Evolutionary conservation across 768 basidiomycete species (phyloP).

Genomic region (Pisolithus microcarpus): DNA sequence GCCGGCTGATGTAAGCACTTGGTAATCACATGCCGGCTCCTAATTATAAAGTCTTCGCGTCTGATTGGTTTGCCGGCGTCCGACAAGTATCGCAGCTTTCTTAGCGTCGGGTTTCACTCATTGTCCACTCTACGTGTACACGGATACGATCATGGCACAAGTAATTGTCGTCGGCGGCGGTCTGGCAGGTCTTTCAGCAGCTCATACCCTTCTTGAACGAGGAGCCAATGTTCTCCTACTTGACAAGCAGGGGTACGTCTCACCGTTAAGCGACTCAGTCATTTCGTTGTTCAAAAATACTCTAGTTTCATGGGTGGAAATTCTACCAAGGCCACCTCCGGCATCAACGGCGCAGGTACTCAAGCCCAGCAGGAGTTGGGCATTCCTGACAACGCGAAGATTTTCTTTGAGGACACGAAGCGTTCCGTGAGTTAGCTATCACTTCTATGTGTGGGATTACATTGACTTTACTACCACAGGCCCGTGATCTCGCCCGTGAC

Average conservation of each 20-base stretch:
- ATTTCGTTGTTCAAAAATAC: not conserved
- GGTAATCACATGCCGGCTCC: constrained; percentile 28
- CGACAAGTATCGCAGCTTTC: no score
- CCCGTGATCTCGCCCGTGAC: constrained; percentile 91
- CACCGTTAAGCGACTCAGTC: not conserved
- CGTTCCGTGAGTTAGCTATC: constrained; percentile 54
- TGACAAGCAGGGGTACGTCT: constrained; percentile 82
- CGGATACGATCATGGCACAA: constrained; percentile 35
- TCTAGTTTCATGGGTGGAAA: constrained; percentile 92
- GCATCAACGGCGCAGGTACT: constrained; percentile 96
- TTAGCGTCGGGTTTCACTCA: constrained; percentile 22
- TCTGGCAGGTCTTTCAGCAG: constrained; percentile 91
- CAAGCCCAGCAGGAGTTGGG: constrained; percentile 71
- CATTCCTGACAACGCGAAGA: constrained; percentile 84
- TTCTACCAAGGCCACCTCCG: constrained; percentile 94
- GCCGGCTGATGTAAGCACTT: constrained; percentile 2
- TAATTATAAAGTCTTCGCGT: constrained; percentile 7
- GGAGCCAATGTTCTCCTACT: constrained; percentile 93
- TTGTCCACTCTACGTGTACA: constrained; percentile 3
- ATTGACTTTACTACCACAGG: constrained; percentile 36
- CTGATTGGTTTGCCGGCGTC: constrained; percentile 22
- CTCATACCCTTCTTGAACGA: constrained; percentile 93
- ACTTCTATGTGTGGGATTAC: not conserved
- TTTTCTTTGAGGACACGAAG: constrained; percentile 97
- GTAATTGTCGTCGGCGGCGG: constrained; percentile 95